These are phyloP conservation scores for Claviceps paspali DNA, from an alignment of 2,329 filamentous ascomycete species.

Conservation along the genomic window DNA sequence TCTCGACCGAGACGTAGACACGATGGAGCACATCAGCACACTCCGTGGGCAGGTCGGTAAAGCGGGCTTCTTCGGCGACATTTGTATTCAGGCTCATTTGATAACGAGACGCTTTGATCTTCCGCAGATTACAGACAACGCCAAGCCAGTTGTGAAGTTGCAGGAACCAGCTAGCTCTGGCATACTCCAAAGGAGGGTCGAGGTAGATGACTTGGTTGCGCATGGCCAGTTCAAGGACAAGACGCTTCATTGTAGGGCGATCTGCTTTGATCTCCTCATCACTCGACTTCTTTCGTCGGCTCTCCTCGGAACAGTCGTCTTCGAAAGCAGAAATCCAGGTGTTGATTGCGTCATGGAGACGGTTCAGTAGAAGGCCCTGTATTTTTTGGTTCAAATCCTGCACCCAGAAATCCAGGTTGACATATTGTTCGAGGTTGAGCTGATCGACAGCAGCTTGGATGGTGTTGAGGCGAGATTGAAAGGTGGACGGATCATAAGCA, in stretches of 20 bases:
- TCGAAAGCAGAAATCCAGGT: conserved; percentile 82
- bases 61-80: conserved; percentile 52
- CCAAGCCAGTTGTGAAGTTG: conserved; percentile 91
- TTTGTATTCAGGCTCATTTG: conserved; percentile 67
- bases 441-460: conserved; percentile 92
- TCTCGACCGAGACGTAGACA: conserved; percentile 73
- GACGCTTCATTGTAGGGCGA: conserved; percentile 50
- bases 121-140: conserved; percentile 78
- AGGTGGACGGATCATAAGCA: conserved; percentile 63
- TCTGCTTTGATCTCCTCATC: conserved; percentile 33
- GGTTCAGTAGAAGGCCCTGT: conserved; percentile 61
- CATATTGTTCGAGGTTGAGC: conserved; percentile 88
- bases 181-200: conserved; percentile 82
- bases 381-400: conserved; percentile 73
- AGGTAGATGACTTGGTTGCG: conserved; percentile 95
- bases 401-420: conserved; percentile 87
- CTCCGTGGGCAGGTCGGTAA: conserved; percentile 69
- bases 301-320: conserved; percentile 38
- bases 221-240: conserved; percentile 91
- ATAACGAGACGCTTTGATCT: conserved; percentile 89
- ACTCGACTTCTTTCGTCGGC: conserved; percentile 33
- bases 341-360: conserved; percentile 69
- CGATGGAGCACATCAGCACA: conserved; percentile 66
- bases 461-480: conserved; percentile 64
- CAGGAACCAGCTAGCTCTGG: conserved; percentile 82